These are phyloP conservation scores for Hypomyces perniciosus DNA, from an alignment of 2,329 filamentous ascomycete genomes.

Conservation along the genomic window DNA sequence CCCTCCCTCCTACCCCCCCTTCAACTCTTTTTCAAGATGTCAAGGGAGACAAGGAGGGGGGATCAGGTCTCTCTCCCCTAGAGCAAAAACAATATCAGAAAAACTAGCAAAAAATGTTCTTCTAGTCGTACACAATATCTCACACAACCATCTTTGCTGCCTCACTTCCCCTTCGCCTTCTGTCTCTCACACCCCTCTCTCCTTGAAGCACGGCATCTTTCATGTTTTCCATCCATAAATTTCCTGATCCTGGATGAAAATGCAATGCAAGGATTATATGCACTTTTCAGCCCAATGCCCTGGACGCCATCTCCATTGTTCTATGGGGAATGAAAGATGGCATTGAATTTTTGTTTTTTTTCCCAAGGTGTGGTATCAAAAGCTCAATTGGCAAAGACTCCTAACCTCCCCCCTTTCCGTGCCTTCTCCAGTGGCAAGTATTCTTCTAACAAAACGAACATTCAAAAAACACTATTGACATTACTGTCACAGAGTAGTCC, in stretches of 20 bases:
- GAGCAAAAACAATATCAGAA: slow-evolving; percentile 11
- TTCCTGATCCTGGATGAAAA: slow-evolving; percentile 34
- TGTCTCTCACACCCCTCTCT: slow-evolving; percentile 20
- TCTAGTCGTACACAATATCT: slow-evolving; percentile 28
- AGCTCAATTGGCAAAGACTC: slow-evolving; percentile 24
- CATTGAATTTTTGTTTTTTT: slow-evolving; percentile 1
- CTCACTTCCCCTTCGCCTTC: slow-evolving; percentile 20
- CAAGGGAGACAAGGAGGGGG: not conserved
- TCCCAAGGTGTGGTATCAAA: slow-evolving; percentile 25
- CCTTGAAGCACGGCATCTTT: slow-evolving; percentile 4
- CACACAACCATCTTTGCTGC: slow-evolving; percentile 14
- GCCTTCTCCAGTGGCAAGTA: slow-evolving; percentile 22
- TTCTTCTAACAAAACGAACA: slow-evolving; percentile 11
- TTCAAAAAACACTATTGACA: slow-evolving; percentile 17
- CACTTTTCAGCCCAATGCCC: slow-evolving; percentile 33
- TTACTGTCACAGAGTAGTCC: slow-evolving; percentile 6
- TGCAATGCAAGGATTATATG: slow-evolving; percentile 21
- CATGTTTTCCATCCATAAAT: slow-evolving; percentile 9
- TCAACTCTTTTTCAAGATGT: not conserved
- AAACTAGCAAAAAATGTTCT: slow-evolving; percentile 9
- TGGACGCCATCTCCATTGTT: slow-evolving; percentile 27
- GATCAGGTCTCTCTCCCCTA: not conserved
- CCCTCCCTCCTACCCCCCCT: not conserved
- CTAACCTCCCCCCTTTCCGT: slow-evolving; percentile 23
- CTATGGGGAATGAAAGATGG: slow-evolving; percentile 24